Conservation (phyloP, 176 grass and related monocot species). For the Avena insularis region DNA sequence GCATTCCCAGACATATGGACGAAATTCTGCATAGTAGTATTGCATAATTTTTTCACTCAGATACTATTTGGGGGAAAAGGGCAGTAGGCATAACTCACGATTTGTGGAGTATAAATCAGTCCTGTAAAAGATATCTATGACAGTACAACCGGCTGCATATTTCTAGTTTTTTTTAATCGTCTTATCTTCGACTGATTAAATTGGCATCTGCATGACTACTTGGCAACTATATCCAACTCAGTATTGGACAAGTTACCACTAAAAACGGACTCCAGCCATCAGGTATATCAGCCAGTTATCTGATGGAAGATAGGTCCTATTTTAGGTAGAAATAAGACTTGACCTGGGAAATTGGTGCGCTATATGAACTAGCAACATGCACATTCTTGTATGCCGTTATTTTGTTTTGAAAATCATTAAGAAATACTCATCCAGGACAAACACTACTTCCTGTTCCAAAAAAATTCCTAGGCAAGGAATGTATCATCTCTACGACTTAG, state of each 20-base stretch:
- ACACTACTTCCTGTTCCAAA: slow-evolving; percentile 10
- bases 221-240: not conserved
- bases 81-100: no score
- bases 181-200: not conserved
- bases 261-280: not conserved
- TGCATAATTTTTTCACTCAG: no score
- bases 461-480: not conserved
- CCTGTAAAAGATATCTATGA: not conserved
- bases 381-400: not conserved
- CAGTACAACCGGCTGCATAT: not conserved
- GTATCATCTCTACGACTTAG: not conserved
- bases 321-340: not conserved
- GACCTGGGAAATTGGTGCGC: not conserved
- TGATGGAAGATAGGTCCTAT: not conserved
- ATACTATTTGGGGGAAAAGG: no score
- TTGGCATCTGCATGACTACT: not conserved
- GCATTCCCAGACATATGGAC: not conserved
- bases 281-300: not conserved
- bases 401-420: not conserved
- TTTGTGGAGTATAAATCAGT: not conserved
- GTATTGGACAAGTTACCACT: not conserved
- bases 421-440: not conserved
- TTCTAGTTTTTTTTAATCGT: not conserved
- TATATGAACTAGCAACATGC: not conserved
- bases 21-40: no score